Evolutionary conservation across 176 grass and related monocot species (phyloP).

Genomic region (Elymus sibiricus): DNA sequence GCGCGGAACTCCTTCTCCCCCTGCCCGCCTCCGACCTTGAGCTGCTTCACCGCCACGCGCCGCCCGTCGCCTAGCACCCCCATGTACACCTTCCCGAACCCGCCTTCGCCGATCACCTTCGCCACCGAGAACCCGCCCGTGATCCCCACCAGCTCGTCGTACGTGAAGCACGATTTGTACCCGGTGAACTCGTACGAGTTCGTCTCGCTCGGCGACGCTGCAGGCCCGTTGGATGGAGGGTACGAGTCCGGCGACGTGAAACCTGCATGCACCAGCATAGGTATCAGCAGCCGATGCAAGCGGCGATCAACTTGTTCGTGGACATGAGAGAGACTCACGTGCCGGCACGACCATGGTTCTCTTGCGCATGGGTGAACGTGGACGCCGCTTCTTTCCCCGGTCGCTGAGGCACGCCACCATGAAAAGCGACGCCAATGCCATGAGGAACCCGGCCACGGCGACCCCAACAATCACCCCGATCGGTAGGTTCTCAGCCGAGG

Average conservation of each 20-base stretch:
- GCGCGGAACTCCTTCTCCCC: constrained; percentile 67
- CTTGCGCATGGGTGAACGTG: background rate
- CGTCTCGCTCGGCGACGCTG: background rate
- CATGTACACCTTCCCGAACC: constrained; percentile 65
- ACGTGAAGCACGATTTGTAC: constrained; percentile 56
- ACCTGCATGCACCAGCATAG: background rate
- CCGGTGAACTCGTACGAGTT: constrained; percentile 39
- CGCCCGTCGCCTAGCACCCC: constrained; percentile 54
- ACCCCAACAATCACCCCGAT: constrained; percentile 33
- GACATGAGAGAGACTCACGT: constrained; percentile 14
- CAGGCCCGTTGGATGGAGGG: constrained; percentile 21
- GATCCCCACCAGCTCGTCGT: constrained; percentile 46
- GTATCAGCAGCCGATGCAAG: background rate
- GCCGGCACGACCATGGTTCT: constrained; percentile 9
- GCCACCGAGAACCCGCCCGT: constrained; percentile 45
- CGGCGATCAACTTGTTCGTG: background rate
- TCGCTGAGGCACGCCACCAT: constrained; percentile 10
- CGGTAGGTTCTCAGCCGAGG: background rate
- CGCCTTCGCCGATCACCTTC: constrained; percentile 64
- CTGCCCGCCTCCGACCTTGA: constrained; percentile 59
- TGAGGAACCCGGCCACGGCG: constrained; percentile 34
- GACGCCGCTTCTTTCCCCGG: constrained; percentile 15
- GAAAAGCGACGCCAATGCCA: constrained; percentile 32
- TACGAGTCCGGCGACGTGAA: constrained; percentile 24
- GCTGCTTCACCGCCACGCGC: constrained; percentile 84